Base-by-base conservation (phyloP, 2,329 filamentous ascomycete genomes). In the Tolypocladium ophioglossoides region DNA sequence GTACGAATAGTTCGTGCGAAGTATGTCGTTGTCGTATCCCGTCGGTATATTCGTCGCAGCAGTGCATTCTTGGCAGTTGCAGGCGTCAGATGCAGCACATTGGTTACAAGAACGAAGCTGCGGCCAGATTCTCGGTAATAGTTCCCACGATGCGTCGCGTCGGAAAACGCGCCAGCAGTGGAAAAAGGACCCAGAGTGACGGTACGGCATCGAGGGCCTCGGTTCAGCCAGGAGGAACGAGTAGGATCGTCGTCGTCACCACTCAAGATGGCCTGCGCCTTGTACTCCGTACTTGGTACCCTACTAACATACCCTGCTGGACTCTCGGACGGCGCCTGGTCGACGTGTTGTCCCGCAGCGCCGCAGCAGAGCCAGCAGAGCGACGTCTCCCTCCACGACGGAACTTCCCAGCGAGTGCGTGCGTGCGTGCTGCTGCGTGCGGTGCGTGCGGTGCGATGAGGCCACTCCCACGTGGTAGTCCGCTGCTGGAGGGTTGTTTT, bases 401-500 rank as follows among this genome's bases (percentile, higher is more conserved):
- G 49, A 40, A 40, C 49, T 51, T 40, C 9, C 35, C 49, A 51
- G 35, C 35, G 35, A 2, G 35, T 38, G 49, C 34, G 14, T 50
- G 35, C 32, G 34, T 38, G 49, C 34, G 14, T 39, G 35, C 32
- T 27, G 27, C 27, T 27, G 27, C 27, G 34, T 24, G 49, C 9
- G 12, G 35, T 47, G 44, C n/a, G n/a, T n/a, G n/a, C n/a, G n/a
- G n/a, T 47, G 27, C 16, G 22, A 51, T 51, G 37, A 51, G 49
- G 14, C 49, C 49, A 51, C 49, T 40, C 49, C 49, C 49, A 51
- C 49, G 49, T 51, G 49, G 49, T 39, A 50, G 12, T 32, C 35
- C 4, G 50, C 50, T 37, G 35, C 37, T 40, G 51, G 24, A 22
- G 27, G 50, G 6, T 41, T 40, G 22, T 24, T 24, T 20, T 20